A percentile compares a stretch with the other conserved stretches of the same genome.
Evolutionary conservation across 2,329 filamentous ascomycete species (phyloP).

Genomic region (Monosporascus sp.): DNA sequence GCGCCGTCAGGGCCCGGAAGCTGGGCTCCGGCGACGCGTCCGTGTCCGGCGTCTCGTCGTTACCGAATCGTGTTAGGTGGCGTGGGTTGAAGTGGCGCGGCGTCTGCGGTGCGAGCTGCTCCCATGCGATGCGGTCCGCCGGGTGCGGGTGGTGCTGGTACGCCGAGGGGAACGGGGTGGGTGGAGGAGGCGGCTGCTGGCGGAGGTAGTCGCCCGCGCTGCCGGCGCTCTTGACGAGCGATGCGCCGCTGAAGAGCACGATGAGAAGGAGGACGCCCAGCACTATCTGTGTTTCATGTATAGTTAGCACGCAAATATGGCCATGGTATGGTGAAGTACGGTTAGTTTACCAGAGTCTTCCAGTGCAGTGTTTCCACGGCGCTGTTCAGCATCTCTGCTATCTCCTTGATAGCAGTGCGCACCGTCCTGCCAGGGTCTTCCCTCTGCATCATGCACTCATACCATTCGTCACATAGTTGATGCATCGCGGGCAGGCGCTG

Average conservation of each 20-base stretch:
- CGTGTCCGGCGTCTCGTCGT: constrained; percentile 37
- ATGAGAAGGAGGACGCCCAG: constrained; percentile 21
- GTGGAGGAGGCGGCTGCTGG: constrained; percentile 12
- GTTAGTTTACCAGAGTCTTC: constrained; percentile 56
- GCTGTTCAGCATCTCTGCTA: constrained; percentile 88
- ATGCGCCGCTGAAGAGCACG: constrained; percentile 24
- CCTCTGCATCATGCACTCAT: constrained; percentile 80
- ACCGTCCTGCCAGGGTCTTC: constrained; percentile 72
- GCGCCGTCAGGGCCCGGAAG: constrained; percentile 35
- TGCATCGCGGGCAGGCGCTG: constrained; percentile 68
- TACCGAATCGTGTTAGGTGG: constrained; percentile 8
- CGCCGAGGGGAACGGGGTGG: constrained; percentile 11
- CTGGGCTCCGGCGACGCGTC: constrained; percentile 37
- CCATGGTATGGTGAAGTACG: neutral
- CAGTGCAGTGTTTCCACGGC: constrained; percentile 88
- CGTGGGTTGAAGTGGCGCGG: constrained; percentile 17
- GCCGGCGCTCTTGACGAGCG: constrained; percentile 21
- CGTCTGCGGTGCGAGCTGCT: constrained; percentile 23
- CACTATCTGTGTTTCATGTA: constrained; percentile 11
- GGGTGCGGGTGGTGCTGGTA: constrained; percentile 11
- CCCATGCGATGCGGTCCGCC: constrained; percentile 23
- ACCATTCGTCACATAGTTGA: constrained; percentile 72
- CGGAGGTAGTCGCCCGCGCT: constrained; percentile 15
- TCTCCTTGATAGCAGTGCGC: constrained; percentile 76
- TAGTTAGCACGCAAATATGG: constrained; percentile 7